A percentile compares a stretch with the other conserved stretches of the same genome.
Evolutionary conservation across 2,329 filamentous ascomycete genomes (phyloP).

Genomic region (Pyrenophora tritici-repentis): DNA sequence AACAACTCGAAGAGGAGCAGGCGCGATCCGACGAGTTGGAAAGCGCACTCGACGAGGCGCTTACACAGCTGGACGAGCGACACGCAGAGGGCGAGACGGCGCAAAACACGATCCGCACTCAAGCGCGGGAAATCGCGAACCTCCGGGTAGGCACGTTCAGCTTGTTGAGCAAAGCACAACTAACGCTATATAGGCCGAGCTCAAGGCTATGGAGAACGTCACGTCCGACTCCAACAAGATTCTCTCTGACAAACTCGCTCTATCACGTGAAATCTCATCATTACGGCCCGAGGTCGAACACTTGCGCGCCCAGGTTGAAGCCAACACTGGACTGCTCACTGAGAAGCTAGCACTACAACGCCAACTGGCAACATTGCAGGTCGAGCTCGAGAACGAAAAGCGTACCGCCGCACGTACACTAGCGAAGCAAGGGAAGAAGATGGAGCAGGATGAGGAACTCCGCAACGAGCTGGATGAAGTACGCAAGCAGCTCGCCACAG

Average conservation of each 20-base stretch:
- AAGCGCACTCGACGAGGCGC: constrained; percentile 55
- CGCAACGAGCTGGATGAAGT: constrained; percentile 51
- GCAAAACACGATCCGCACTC: constrained; percentile 57
- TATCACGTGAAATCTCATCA: constrained; percentile 63
- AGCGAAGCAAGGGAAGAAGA: constrained; percentile 56
- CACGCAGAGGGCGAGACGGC: constrained; percentile 51
- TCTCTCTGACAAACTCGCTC: constrained; percentile 66
- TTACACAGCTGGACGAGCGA: constrained; percentile 55
- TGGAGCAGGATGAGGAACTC: constrained; percentile 55
- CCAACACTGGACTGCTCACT: constrained; percentile 70
- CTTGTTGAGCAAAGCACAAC: constrained; percentile 36
- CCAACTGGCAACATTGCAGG: constrained; percentile 75
- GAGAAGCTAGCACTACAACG: constrained; percentile 82
- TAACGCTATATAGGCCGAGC: constrained; percentile 63
- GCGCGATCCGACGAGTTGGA: constrained; percentile 63
- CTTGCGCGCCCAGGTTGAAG: constrained; percentile 61
- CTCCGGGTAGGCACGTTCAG: constrained; percentile 59
- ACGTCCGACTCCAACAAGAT: constrained; percentile 73
- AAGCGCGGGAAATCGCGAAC: constrained; percentile 60
- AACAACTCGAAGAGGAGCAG: constrained; percentile 65
- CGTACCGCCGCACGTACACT: constrained; percentile 65
- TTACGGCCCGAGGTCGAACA: constrained; percentile 67
- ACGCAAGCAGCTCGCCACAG: constrained; percentile 53
- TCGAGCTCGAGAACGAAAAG: constrained; percentile 82
- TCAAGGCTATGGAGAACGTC: constrained; percentile 69